A percentile compares a stretch with the other conserved stretches of the same genome.
phyloP scores from a whole-genome alignment of 805 yeast genomes.

The Kodamaea kaohsiungensis region DNA sequence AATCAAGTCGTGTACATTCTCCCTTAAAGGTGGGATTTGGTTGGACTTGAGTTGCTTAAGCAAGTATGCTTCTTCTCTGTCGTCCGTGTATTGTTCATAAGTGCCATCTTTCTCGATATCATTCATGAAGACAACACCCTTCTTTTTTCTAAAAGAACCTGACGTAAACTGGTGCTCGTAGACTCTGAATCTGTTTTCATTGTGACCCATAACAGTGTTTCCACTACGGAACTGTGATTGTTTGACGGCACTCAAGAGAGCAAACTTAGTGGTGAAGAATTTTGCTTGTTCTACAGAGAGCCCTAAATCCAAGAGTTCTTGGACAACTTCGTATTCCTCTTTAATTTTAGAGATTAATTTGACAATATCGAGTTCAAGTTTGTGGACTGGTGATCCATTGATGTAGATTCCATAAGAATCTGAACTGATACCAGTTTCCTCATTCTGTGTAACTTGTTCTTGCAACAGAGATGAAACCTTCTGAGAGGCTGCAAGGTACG shows the following conservation, averaged over 20 bases:
- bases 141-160: slow-evolving; percentile 17
- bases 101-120: slow-evolving; percentile 66
- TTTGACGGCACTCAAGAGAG: slow-evolving; percentile 41
- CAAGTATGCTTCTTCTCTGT: slow-evolving; percentile 49
- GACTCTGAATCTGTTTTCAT: slow-evolving; percentile 36
- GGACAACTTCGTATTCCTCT: slow-evolving; percentile 24
- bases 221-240: slow-evolving; percentile 38
- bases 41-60: slow-evolving; percentile 41
- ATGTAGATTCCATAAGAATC: slow-evolving; percentile 56
- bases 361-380: slow-evolving; percentile 43
- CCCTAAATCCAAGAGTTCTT: slow-evolving; percentile 29
- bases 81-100: slow-evolving; percentile 46
- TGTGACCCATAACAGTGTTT: slow-evolving; percentile 28
- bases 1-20: slow-evolving; percentile 74
- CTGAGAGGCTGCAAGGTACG: slow-evolving; percentile 2
- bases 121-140: slow-evolving; percentile 68
- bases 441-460: slow-evolving; percentile 29
- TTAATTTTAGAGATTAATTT: slow-evolving; percentile 42
- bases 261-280: slow-evolving; percentile 35
- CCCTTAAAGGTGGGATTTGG: slow-evolving; percentile 66
- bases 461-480: slow-evolving; percentile 22
- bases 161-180: slow-evolving; percentile 25
- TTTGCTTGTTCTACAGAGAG: slow-evolving; percentile 34
- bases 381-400: slow-evolving; percentile 67
- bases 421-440: slow-evolving; percentile 36